Percentiles rank a stretch among this genome's conserved stretches.
Evolutionary conservation across 768 basidiomycete genomes (phyloP).

Genomic region (Tremella yokohamensis): DNA sequence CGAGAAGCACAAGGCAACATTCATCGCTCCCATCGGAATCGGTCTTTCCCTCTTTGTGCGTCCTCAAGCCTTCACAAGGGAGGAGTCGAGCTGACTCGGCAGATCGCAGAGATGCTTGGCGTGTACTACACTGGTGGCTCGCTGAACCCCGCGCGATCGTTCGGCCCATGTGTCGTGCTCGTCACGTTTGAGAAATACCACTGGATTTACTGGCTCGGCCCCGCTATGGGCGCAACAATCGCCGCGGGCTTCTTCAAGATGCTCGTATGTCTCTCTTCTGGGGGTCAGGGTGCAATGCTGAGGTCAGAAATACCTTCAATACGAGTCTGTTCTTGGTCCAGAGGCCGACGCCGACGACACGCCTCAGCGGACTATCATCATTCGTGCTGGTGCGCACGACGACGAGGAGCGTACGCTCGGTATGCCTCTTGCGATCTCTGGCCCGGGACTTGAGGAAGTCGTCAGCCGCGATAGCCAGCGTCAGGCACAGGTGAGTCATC

Average conservation of each 20-base stretch:
- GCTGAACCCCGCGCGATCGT: conserved; percentile 46
- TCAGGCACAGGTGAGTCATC: background rate
- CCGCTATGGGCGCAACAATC: conserved; percentile 43
- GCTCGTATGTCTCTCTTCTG: conserved; percentile 28
- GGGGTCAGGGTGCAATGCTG: background rate
- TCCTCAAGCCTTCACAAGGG: background rate
- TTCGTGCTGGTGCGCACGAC: conserved; percentile 4
- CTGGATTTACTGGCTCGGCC: conserved; percentile 51
- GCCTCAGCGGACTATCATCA: conserved; percentile 1
- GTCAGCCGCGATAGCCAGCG: background rate
- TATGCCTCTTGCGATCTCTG: conserved; percentile 19
- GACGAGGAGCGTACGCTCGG: conserved; percentile 20
- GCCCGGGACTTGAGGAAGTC: conserved; percentile 46
- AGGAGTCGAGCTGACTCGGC: background rate
- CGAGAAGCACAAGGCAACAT: conserved; percentile 53
- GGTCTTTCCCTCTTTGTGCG: conserved; percentile 49
- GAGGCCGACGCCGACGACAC: conserved; percentile 27
- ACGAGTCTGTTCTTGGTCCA: conserved; percentile 49
- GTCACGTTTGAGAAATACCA: conserved; percentile 37
- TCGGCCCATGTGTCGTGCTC: conserved; percentile 47
- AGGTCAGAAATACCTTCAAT: conserved; percentile 43
- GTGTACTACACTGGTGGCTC: conserved; percentile 52
- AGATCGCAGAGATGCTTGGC: conserved; percentile 43
- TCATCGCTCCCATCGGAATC: conserved; percentile 54
- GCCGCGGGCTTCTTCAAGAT: conserved; percentile 50